phyloP scores from a whole-genome alignment of 441 rosid genomes.

The Flueggea neowawraea region DNA sequence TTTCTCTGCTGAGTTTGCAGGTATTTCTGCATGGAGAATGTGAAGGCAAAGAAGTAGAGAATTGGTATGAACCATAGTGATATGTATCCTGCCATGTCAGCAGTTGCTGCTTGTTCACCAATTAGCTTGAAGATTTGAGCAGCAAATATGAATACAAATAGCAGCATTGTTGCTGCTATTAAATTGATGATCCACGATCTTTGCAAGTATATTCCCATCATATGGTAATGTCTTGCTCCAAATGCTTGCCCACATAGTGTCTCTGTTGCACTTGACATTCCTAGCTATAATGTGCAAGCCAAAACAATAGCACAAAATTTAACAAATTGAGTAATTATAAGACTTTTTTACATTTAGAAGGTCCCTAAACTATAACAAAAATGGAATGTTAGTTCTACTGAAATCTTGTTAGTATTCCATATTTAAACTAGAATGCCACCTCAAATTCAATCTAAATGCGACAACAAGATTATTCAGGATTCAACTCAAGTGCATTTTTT shows the following conservation, averaged over 20 bases:
- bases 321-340: too few relatives aligned
- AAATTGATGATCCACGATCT: constrained; percentile 62
- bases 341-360: too few relatives aligned
- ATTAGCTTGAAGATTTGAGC: constrained; percentile 43
- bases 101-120: constrained; percentile 45
- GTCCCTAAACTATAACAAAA: too few relatives aligned
- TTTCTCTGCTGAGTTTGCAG: constrained; percentile 67
- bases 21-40: constrained; percentile 50
- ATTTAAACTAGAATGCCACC: too few relatives aligned
- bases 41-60: constrained; percentile 32
- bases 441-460: too few relatives aligned
- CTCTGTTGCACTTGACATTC: constrained; percentile 89
- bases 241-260: constrained; percentile 85
- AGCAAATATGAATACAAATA: constrained; percentile 46
- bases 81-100: constrained; percentile 41
- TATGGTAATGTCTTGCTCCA: constrained; percentile 70
- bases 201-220: constrained; percentile 83
- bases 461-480: too few relatives aligned
- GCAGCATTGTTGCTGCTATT: constrained; percentile 32
- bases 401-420: too few relatives aligned
- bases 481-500: too few relatives aligned
- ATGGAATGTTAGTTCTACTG: too few relatives aligned
- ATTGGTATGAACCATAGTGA: constrained; percentile 60
- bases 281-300: constrained; percentile 31
- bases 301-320: neutral